Conservation (phyloP, 2,329 filamentous ascomycete genomes). For the Diaporthe sp. region DNA sequence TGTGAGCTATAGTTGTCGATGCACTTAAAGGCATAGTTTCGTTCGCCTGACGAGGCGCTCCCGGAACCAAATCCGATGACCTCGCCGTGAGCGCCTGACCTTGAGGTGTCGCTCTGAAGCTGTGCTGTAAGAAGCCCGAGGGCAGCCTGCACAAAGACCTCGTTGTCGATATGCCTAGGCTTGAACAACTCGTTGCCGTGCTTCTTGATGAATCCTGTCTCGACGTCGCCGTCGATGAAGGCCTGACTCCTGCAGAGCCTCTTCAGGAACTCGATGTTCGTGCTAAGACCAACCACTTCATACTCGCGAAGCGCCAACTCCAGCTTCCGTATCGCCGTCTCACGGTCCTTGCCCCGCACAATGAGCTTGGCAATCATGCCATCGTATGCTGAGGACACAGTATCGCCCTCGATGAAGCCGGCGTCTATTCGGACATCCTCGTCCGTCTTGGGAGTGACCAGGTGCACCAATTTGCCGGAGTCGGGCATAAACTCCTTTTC, state of each 20-base stretch:
- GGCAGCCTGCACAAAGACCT: conserved; percentile 89
- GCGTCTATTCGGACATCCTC: conserved; percentile 90
- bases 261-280: conserved; percentile 98
- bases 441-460: conserved; percentile 77
- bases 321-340: conserved; percentile 86
- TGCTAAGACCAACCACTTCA: conserved; percentile 91
- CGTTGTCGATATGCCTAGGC: conserved; percentile 70
- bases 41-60: conserved; percentile 53
- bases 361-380: conserved; percentile 99
- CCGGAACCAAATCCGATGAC: conserved; percentile 67
- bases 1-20: conserved; percentile 74
- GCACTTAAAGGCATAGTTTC: conserved; percentile 65
- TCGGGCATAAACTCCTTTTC: conserved; percentile 93
- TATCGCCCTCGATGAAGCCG: conserved; percentile 91
- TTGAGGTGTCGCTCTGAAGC: conserved; percentile 46
- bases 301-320: conserved; percentile 86
- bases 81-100: conserved; percentile 58
- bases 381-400: conserved; percentile 94
- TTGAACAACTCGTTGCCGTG: conserved; percentile 84
- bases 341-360: conserved; percentile 82
- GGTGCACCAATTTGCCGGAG: conserved; percentile 87
- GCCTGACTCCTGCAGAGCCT: conserved; percentile 83
- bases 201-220: conserved; percentile 97
- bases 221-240: conserved; percentile 89
- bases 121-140: conserved; percentile 76